Percentiles rank a stretch among this genome's conserved stretches.
These are phyloP conservation scores for Colletotrichum magnum DNA, from an alignment of 2,329 filamentous ascomycete species.

Conservation along the genomic window DNA sequence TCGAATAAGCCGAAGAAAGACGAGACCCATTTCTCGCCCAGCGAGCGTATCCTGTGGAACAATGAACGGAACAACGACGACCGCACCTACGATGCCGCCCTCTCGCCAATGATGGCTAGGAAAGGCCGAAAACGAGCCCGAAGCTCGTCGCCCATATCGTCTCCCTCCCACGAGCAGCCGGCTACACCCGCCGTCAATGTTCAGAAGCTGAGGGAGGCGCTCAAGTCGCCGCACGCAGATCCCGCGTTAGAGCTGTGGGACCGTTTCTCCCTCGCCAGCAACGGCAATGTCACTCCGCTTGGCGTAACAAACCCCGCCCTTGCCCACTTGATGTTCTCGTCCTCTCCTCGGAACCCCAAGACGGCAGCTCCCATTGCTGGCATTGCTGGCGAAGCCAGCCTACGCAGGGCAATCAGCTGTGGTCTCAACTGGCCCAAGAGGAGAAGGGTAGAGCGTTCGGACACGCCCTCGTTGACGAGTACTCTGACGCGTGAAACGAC, in stretches of 20 bases:
- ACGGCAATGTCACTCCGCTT: constrained; percentile 57
- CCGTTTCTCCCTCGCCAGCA: constrained; percentile 72
- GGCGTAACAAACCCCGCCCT: constrained; percentile 70
- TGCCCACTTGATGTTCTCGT: constrained; percentile 77
- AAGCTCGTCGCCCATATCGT: constrained; percentile 81
- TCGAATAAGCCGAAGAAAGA: constrained; percentile 58
- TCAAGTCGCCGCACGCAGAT: constrained; percentile 79
- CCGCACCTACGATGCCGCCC: constrained; percentile 54
- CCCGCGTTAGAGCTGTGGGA: constrained; percentile 84
- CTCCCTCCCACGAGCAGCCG: constrained; percentile 67
- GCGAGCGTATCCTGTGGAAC: constrained; percentile 74
- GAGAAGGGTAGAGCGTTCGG: constrained; percentile 69
- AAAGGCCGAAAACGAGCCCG: constrained; percentile 76
- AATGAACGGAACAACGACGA: constrained; percentile 63
- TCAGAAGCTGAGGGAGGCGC: constrained; percentile 68
- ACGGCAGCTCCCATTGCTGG: constrained; percentile 47
- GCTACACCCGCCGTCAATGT: constrained; percentile 67
- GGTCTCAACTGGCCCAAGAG: constrained; percentile 81
- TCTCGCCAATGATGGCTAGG: constrained; percentile 65
- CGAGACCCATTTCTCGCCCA: constrained; percentile 67
- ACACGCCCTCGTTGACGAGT: constrained; percentile 50
- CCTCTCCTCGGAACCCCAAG: constrained; percentile 74
- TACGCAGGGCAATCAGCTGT: constrained; percentile 78
- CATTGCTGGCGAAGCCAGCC: constrained; percentile 59
- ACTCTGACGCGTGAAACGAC: constrained; percentile 57